Evolutionary conservation across 371 early-diverging fungal genomes (phyloP), one percentile per base, ranked within the genome.

Genomic region (Polyrhizophydium stewartii): DNA sequence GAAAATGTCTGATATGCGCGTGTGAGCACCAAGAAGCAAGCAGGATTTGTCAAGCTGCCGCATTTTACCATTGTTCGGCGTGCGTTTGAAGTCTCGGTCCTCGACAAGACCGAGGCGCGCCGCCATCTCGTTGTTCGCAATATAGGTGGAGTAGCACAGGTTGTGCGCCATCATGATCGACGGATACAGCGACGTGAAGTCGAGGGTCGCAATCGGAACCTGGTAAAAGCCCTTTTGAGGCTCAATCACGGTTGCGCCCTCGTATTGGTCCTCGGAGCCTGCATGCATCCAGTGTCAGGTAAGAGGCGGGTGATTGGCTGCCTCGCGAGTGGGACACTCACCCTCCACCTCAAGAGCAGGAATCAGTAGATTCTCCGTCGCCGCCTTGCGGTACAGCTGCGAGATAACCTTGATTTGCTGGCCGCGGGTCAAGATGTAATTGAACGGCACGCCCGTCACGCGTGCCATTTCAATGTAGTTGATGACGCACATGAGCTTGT

Each of bases 91-190:
- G 69, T 97, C 95, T 0, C 84, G 78, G 66, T 87, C 92, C 64
- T 85, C 81, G 24, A 84, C 84, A 25, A 97, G 75, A 24, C 76
- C 74, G 45, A 84, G 74, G 56, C 76, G 77, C 62, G 89, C 85
- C 13, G 65, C 69, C 6, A 62, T 40, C 21, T 59, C 53, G 16
- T 28, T 16, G 38, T 68, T 64, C n/a, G 55, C 60, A 1, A 99
- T 64, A 35, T 96, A 81, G 0, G 99, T 99, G 0, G 98, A 94
- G 74, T 99, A 99, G 74, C 99, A 99, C 24, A 99, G 78, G 70
- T 99, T 99, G 72, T 99, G 97, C 7, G 97, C 98, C 88, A 99
- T 99, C 96, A 99, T 99, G 68, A 99, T 99, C 13, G 99, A 98
- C 13, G 99, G 99, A 76, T 99, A 99, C 72, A 99, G 85, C 0